phyloP scores from a whole-genome alignment of 805 yeast species.

The Grigorovia humatica region DNA sequence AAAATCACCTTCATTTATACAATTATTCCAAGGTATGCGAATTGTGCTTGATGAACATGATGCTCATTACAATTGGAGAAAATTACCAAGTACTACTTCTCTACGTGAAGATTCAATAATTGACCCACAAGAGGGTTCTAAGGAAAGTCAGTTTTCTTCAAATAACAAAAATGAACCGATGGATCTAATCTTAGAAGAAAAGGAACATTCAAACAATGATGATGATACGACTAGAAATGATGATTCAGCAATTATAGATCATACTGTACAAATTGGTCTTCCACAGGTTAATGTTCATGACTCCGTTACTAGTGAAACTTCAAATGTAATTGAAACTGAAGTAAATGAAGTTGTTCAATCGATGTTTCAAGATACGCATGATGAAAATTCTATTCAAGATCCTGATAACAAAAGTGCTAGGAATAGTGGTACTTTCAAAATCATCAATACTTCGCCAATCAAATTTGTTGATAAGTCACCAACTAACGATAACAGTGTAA shows the following conservation, averaged over 20 bases:
- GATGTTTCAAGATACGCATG: neutral
- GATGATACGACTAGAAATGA: neutral
- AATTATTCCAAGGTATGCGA: constrained; percentile 25
- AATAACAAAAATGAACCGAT: neutral
- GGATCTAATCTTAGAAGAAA: neutral
- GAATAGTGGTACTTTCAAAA: constrained; percentile 1
- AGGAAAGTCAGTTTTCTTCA: neutral
- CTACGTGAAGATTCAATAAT: constrained; percentile 6
- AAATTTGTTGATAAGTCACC: neutral
- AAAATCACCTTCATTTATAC: constrained; percentile 24
- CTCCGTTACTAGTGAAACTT: neutral
- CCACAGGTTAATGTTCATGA: neutral
- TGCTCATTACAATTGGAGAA: constrained; percentile 26
- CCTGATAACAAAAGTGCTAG: neutral
- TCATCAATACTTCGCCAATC: constrained; percentile 3
- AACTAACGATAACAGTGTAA: neutral
- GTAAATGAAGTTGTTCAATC: constrained; percentile 2
- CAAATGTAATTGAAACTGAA: neutral
- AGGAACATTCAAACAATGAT: neutral
- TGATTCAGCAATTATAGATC: neutral
- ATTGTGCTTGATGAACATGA: constrained; percentile 24
- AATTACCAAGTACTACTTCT: constrained; percentile 17
- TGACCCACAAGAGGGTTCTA: constrained; percentile 1
- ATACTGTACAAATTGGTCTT: neutral
- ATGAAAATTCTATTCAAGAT: neutral